These are phyloP conservation scores for Fusarium phyllophilum DNA, from an alignment of 2,329 filamentous ascomycete genomes.

Conservation along the genomic window DNA sequence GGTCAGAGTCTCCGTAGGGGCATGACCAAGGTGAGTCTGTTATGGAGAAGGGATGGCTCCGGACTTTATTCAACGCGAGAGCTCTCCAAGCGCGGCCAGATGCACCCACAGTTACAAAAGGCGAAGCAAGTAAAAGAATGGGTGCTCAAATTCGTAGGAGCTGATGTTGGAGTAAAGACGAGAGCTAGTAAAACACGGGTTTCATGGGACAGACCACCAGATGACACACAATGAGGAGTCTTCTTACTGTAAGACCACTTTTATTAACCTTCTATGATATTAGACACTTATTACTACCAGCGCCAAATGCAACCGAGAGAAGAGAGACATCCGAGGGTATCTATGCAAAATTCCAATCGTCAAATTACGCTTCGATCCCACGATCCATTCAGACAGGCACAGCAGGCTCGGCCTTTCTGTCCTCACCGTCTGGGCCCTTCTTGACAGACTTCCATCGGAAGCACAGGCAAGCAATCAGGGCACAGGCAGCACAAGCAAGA, in stretches of 20 bases:
- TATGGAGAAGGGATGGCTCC: slow-evolving; percentile 63
- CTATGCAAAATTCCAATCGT: slow-evolving; percentile 37
- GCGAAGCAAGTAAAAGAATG: slow-evolving; percentile 77
- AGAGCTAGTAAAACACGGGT: slow-evolving; percentile 23
- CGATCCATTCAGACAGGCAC: slow-evolving; percentile 34
- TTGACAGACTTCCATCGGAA: slow-evolving; percentile 66
- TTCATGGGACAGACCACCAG: slow-evolving; percentile 55
- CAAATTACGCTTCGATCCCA: background rate
- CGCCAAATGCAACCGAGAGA: slow-evolving; percentile 28
- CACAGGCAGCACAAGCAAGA: slow-evolving; percentile 57
- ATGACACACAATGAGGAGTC: slow-evolving; percentile 51
- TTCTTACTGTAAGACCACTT: background rate
- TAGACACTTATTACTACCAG: slow-evolving; percentile 18
- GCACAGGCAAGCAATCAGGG: slow-evolving; percentile 56
- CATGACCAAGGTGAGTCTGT: slow-evolving; percentile 74
- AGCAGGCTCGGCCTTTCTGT: slow-evolving; percentile 42
- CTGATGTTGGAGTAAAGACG: slow-evolving; percentile 39
- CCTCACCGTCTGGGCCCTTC: slow-evolving; percentile 48
- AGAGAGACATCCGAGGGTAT: slow-evolving; percentile 43
- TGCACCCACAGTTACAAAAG: slow-evolving; percentile 68
- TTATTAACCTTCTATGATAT: slow-evolving; percentile 16
- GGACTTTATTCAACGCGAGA: slow-evolving; percentile 67
- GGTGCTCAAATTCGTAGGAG: slow-evolving; percentile 75
- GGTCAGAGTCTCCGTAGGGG: slow-evolving; percentile 82
- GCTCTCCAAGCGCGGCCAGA: slow-evolving; percentile 50